phyloP scores from a whole-genome alignment of 202 grass and related monocot genomes.

The Setaria viridis region DNA sequence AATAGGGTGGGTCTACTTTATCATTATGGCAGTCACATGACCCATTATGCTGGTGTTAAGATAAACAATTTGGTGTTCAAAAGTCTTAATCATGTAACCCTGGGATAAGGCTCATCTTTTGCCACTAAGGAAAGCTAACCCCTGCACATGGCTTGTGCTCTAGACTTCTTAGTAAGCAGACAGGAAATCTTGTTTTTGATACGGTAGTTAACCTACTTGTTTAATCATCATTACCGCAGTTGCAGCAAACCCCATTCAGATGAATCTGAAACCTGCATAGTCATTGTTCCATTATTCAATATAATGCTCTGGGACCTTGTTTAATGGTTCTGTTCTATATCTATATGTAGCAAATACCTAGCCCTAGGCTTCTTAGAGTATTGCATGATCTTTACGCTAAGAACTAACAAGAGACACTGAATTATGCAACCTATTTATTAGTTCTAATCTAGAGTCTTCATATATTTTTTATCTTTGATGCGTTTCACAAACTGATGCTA shows the following conservation, averaged over 20 bases:
- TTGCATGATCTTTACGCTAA: slow-evolving; percentile 31
- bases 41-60: slow-evolving; percentile 50
- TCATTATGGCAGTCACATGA: slow-evolving; percentile 76
- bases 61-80: slow-evolving; percentile 56
- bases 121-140: slow-evolving; percentile 50
- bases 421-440: slow-evolving; percentile 33
- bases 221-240: slow-evolving; percentile 58
- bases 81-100: slow-evolving; percentile 63
- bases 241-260: slow-evolving; percentile 40
- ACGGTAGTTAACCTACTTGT: slow-evolving; percentile 67
- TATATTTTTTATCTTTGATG: slow-evolving; percentile 37
- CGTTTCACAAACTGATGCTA: slow-evolving; percentile 36
- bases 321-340: slow-evolving; percentile 39
- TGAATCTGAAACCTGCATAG: slow-evolving; percentile 45
- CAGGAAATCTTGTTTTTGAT: slow-evolving; percentile 83
- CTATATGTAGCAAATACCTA: slow-evolving; percentile 43
- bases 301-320: slow-evolving; percentile 30
- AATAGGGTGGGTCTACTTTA: slow-evolving; percentile 43
- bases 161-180: slow-evolving; percentile 61
- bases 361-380: slow-evolving; percentile 35
- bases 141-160: slow-evolving; percentile 64
- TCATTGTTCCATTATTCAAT: slow-evolving; percentile 38
- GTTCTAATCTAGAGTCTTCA: slow-evolving; percentile 49
- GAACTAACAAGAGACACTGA: slow-evolving; percentile 31
- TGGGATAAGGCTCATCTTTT: slow-evolving; percentile 45